Percentiles rank a stretch among this genome's conserved stretches.
phyloP scores from a whole-genome alignment of 1,139 yeast genomes.

The Pneumocystis jirovecii region DNA sequence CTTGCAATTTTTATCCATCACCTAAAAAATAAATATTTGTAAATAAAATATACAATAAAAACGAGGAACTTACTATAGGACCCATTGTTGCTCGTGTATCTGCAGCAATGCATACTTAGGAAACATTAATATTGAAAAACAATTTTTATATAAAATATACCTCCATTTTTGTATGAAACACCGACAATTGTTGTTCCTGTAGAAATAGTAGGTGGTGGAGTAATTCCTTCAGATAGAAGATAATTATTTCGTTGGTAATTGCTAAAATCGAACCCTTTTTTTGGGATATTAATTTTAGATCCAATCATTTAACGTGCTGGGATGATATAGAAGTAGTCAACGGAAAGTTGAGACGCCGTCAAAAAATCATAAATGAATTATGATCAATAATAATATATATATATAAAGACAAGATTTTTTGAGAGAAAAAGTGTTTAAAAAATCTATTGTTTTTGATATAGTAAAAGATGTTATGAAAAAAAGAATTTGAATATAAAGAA shows the following conservation, averaged over 20 bases:
- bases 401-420: too few relatives aligned
- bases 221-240: constrained; percentile 55
- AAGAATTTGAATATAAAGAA: too few relatives aligned
- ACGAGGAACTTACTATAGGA: constrained; percentile 82
- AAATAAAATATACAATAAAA: constrained; percentile 45
- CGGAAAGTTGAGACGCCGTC: not conserved
- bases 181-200: constrained; percentile 99
- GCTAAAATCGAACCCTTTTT: constrained; percentile 10
- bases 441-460: too few relatives aligned
- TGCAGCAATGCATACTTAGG: constrained; percentile 52
- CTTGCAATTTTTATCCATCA: not conserved
- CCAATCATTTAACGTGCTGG: not conserved
- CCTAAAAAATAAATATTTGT: not conserved
- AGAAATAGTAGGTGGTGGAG: constrained; percentile 77
- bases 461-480: too few relatives aligned
- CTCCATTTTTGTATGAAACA: constrained; percentile 81
- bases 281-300: constrained; percentile 1
- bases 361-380: not conserved
- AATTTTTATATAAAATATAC: constrained; percentile 25
- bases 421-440: too few relatives aligned
- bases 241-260: constrained; percentile 8
- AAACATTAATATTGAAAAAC: not conserved
- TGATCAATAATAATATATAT: too few relatives aligned
- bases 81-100: constrained; percentile 98
- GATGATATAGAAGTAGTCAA: not conserved